phyloP scores from a whole-genome alignment of 768 basidiomycete species.

The Tylopilus plumbeoviolaceoides region DNA sequence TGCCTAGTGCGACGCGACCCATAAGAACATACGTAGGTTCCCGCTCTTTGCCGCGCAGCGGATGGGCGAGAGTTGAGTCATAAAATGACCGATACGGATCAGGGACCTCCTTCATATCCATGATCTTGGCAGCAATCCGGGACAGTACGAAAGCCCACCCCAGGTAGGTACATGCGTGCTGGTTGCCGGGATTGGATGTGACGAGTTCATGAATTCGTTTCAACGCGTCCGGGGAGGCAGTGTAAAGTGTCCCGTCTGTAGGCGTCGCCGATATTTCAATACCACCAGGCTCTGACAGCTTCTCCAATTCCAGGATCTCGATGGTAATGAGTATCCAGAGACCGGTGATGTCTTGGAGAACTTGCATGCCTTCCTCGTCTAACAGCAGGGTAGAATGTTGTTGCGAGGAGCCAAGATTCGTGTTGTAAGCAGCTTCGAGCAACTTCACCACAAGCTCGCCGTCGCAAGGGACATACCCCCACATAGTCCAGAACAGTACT shows the following conservation, averaged over 20 bases:
- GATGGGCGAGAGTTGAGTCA: slow-evolving; percentile 43
- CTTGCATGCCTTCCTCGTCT: slow-evolving; percentile 67
- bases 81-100: slow-evolving; percentile 53
- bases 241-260: slow-evolving; percentile 48
- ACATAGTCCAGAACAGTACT: slow-evolving; percentile 87
- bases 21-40: slow-evolving; percentile 57
- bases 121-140: slow-evolving; percentile 46
- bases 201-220: slow-evolving; percentile 66
- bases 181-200: slow-evolving; percentile 52
- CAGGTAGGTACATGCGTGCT: slow-evolving; percentile 68
- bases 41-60: slow-evolving; percentile 48
- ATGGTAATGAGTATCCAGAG: slow-evolving; percentile 78
- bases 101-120: slow-evolving; percentile 49
- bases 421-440: slow-evolving; percentile 59
- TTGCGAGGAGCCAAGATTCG: slow-evolving; percentile 63
- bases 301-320: slow-evolving; percentile 79
- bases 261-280: slow-evolving; percentile 54
- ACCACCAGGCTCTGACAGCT: slow-evolving; percentile 47
- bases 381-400: slow-evolving; percentile 59
- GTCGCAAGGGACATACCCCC: slow-evolving; percentile 64
- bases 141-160: slow-evolving; percentile 85
- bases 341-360: slow-evolving; percentile 63
- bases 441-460: slow-evolving; percentile 61
- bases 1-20: slow-evolving; percentile 51
- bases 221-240: slow-evolving; percentile 58